A percentile compares a stretch with the other conserved stretches of the same genome.
Conservation (phyloP, 169 alveolate species). For the Miamiensis avidus region DNA sequence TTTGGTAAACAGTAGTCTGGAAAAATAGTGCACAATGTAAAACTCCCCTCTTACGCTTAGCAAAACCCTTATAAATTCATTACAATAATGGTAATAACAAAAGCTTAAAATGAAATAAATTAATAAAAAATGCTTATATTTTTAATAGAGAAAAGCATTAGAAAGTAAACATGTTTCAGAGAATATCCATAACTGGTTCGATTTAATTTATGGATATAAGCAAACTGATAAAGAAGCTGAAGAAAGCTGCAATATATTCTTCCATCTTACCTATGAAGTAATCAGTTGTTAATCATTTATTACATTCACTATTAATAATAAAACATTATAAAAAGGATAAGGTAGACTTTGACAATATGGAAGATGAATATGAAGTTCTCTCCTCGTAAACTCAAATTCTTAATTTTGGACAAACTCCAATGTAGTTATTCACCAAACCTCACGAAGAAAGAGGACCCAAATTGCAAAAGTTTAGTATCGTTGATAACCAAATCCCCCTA, state of each 20-base stretch:
- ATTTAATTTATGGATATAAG: conserved; percentile 95
- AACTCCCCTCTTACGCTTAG: conserved; percentile 75
- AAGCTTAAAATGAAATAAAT: too few relatives aligned
- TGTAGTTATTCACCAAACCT: conserved; percentile 47
- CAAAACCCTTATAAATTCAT: conserved; percentile 70
- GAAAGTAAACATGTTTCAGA: conserved; percentile 95
- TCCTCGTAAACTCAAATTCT: conserved; percentile 49
- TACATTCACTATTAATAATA: too few relatives aligned
- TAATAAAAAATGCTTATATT: neutral
- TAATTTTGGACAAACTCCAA: conserved; percentile 73
- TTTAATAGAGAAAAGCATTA: conserved; percentile 86
- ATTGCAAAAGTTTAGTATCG: conserved; percentile 38
- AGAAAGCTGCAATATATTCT: conserved; percentile 66
- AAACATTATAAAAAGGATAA: conserved; percentile 33
- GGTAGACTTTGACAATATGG: conserved; percentile 58
- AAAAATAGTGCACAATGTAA: conserved; percentile 49
- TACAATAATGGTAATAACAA: neutral
- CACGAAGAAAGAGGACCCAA: conserved; percentile 49
- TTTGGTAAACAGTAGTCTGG: conserved; percentile 56
- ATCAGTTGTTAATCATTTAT: too few relatives aligned
- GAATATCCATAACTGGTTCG: conserved; percentile 95
- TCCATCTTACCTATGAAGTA: conserved; percentile 69
- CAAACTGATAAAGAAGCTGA: conserved; percentile 90
- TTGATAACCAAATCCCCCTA: conserved; percentile 43
- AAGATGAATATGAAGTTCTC: conserved; percentile 35